A percentile compares a stretch with the other conserved stretches of the same genome.
These are phyloP conservation scores for Bolboschoenoplectus hybrid DNA, from an alignment of 202 grass and related monocot genomes.

Conservation along the genomic window DNA sequence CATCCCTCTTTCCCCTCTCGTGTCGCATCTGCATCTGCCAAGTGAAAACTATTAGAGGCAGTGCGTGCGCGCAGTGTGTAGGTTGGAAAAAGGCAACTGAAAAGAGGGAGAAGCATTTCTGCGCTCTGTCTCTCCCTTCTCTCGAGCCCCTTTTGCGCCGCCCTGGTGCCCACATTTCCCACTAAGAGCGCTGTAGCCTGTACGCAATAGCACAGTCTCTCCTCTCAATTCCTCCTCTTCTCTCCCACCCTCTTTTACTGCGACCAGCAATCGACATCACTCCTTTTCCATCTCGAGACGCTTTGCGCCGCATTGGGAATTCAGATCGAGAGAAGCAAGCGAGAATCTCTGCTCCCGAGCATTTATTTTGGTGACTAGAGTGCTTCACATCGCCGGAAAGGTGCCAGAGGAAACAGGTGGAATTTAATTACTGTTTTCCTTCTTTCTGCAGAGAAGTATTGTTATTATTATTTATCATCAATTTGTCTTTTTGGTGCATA, in stretches of 20 bases:
- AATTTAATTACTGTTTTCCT: constrained; percentile 32
- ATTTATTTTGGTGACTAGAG: constrained; percentile 29
- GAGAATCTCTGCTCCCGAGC: constrained; percentile 11
- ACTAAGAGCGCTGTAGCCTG: constrained; percentile 17
- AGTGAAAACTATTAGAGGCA: constrained; percentile 32
- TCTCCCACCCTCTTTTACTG: not conserved
- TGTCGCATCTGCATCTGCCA: constrained; percentile 20
- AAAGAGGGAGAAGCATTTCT: constrained; percentile 17
- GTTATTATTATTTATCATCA: not conserved
- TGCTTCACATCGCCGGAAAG: constrained; percentile 20
- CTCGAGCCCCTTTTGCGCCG: constrained; percentile 30
- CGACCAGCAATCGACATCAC: not conserved
- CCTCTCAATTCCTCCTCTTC: constrained; percentile 6
- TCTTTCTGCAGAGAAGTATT: not conserved
- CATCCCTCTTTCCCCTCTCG: not conserved
- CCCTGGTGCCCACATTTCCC: constrained; percentile 24
- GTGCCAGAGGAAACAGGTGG: constrained; percentile 12
- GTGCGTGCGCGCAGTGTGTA: constrained; percentile 20
- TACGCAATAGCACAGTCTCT: constrained; percentile 35
- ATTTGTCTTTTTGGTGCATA: not conserved
- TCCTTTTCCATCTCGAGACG: constrained; percentile 38
- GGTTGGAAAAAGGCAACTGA: constrained; percentile 26
- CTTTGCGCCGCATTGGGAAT: constrained; percentile 27
- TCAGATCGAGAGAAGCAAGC: constrained; percentile 18
- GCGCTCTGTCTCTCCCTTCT: not conserved